A percentile compares a stretch with the other conserved stretches of the same genome.
Conservation (phyloP, 768 basidiomycete genomes). For the Phallus indusiatus region DNA sequence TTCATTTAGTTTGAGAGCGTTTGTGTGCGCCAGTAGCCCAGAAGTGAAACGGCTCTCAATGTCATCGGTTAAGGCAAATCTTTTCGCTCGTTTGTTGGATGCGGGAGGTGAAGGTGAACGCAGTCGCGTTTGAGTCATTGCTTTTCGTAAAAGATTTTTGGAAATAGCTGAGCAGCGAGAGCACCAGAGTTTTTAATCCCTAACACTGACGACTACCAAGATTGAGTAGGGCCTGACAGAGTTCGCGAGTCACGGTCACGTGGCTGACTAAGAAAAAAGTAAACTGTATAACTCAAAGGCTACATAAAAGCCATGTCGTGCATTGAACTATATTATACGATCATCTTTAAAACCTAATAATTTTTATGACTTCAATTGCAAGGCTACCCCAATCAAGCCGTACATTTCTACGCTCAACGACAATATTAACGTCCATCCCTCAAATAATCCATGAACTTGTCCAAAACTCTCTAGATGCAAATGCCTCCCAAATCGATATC, state of each 20-base stretch:
- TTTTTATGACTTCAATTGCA: background rate
- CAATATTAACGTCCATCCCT: slow-evolving; percentile 74
- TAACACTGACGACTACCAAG: too few relatives aligned
- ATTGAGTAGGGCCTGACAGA: too few relatives aligned
- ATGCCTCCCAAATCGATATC: slow-evolving; percentile 56
- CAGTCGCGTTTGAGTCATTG: slow-evolving; percentile 9
- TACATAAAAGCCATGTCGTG: too few relatives aligned
- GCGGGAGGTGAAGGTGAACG: slow-evolving; percentile 11
- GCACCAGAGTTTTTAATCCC: too few relatives aligned
- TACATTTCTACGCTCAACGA: slow-evolving; percentile 67
- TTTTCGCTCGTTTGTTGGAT: slow-evolving; percentile 10
- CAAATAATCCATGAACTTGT: slow-evolving; percentile 77
- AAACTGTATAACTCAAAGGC: too few relatives aligned
- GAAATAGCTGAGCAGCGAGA: too few relatives aligned
- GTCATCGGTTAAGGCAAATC: background rate
- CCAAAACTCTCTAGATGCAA: slow-evolving; percentile 86
- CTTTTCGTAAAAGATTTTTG: too few relatives aligned
- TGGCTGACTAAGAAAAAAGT: too few relatives aligned
- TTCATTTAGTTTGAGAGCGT: slow-evolving; percentile 43
- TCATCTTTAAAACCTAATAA: too few relatives aligned
- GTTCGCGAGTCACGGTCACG: too few relatives aligned
- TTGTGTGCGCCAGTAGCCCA: slow-evolving; percentile 47
- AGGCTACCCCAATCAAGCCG: slow-evolving; percentile 54
- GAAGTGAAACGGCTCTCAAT: slow-evolving; percentile 32
- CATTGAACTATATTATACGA: too few relatives aligned